Evolutionary conservation across 352 stramenopile genomes (phyloP), one percentile per base, ranked within the genome.

Genomic region (Phytophthora cajani): DNA sequence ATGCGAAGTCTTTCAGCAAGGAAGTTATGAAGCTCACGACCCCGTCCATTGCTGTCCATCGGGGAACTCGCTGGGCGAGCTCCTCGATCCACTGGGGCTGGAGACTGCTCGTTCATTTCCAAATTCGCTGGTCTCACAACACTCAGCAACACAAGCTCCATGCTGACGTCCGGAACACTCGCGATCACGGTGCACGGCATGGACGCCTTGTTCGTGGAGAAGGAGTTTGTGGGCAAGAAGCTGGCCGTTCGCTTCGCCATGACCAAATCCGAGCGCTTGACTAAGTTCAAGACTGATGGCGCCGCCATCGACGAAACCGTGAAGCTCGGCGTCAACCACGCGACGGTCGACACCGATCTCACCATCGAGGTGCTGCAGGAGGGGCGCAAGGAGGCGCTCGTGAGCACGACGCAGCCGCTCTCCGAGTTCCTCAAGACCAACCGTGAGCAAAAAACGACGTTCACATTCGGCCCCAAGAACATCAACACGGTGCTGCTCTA

Each of bases 291-390:
- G 30, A 58, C 60, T n/a, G 67, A 77, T 19, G 63, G 72, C 50
- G 64, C 56, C 25, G 14, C 44, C 19, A 67, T 88, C 44, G 71
- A 88, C 47, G 71, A 84, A 69, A 59, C 57, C 25, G 50, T 79
- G 50, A 72, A 74, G 55, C 74, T 89, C 33, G 63, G 70, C 27
- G 40, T 91, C 5, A 70, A 72, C 38, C 57, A 78, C 27, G 57
- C 76, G 1, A 44, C 69, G 16, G 66, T 58, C 44, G 64, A 73
- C 78, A 71, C 52, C 57, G 77, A 55, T 79, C 71, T 89, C n/a
- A 69, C 65, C 23, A 79, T 88, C 62, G 81, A 89, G 51, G 72
- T 89, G 71, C 55, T 81, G 62, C 63, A 69, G 55, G 64, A 85
- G 61, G 57, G 61, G 53, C 75, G 77, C 44, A 79, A 82, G 72